Percentiles rank a stretch among this genome's conserved stretches.
Conservation (phyloP, 805 yeast genomes). For the Yarrowia sp. region DNA sequence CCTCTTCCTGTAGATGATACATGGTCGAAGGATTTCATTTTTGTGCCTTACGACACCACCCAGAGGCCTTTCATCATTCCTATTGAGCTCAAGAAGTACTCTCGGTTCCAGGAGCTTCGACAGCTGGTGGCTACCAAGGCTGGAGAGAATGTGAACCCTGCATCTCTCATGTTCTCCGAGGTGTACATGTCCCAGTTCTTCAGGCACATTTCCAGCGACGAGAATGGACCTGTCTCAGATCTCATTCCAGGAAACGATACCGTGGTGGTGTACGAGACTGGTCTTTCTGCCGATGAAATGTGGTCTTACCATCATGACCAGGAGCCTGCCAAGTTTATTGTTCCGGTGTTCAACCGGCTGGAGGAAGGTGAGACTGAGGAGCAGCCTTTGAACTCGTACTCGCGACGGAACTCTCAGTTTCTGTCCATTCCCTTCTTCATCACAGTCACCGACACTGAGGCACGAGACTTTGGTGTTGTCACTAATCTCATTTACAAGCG, state of each 20-base stretch:
- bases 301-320: slow-evolving; percentile 24
- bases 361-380: background rate
- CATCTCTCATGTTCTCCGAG: slow-evolving; percentile 60
- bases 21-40: slow-evolving; percentile 71
- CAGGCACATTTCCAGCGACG: slow-evolving; percentile 53
- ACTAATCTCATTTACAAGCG: slow-evolving; percentile 56
- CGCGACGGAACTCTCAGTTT: slow-evolving; percentile 45
- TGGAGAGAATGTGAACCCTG: slow-evolving; percentile 47
- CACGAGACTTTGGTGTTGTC: slow-evolving; percentile 63
- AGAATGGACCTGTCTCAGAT: slow-evolving; percentile 23
- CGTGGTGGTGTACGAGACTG: slow-evolving; percentile 43
- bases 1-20: slow-evolving; percentile 80
- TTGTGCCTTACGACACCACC: slow-evolving; percentile 56
- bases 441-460: slow-evolving; percentile 60
- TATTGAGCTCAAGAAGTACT: slow-evolving; percentile 72
- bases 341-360: slow-evolving; percentile 44
- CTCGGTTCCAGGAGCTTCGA: slow-evolving; percentile 69
- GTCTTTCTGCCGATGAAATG: slow-evolving; percentile 31
- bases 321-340: slow-evolving; percentile 40
- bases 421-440: slow-evolving; percentile 84
- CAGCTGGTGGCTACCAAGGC: slow-evolving; percentile 61
- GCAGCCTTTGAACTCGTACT: background rate
- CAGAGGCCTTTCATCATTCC: slow-evolving; percentile 59
- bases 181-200: slow-evolving; percentile 73
- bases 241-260: slow-evolving; percentile 39